Evolutionary conservation across 148 eudicot species (phyloP), one percentile per base, ranked within the genome.

Genomic region (Arctostaphylos glauca): DNA sequence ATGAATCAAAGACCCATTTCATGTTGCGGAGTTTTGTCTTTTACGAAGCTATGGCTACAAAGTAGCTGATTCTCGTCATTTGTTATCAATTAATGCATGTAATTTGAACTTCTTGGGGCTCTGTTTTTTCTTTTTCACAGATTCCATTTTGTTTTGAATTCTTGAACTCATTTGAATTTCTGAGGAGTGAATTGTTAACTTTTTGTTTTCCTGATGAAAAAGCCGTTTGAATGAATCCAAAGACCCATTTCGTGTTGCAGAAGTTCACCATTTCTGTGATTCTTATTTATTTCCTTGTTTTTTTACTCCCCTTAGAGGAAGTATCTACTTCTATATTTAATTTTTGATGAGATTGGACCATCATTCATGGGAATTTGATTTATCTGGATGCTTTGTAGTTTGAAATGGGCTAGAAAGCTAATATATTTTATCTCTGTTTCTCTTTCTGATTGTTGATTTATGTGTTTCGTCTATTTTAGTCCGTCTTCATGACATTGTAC

Each of bases 301-400:
- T 79, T 77, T 16, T 7, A n/a, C 48, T 31, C 72, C 25, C 6
- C 31, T 14, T 13, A 25, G 25, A 25, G 52, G 56, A 25, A 66
- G 59, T 49, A 80, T 80, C 50, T 80, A 5, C n/a, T 13, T 66
- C 12, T 5, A 25, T 31, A 9, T 54, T 78, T 78, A 58, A 78
- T 31, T 25, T 54, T 78, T 78, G 46, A 78, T 78, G 68, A 43
- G 48, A 44, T 58, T 59, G 41, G 52, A 19, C 13, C 56, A 62
- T 62, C 72, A 60, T 43, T 68, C 43, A 38, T 79, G 56, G 2
- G 60, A 62, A 7, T 21, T 3, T 13, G 31, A 31, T 80, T 64
- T 79, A 5, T 77, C 47, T 38, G 9, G 62, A 55, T 25, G 64
- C 62, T 54, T 76, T 5, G 5, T 25, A 6, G 43, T 55, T 21